These are phyloP conservation scores for Tuber magnatum DNA, from an alignment of 495 filamentous ascomycete species.

Conservation along the genomic window DNA sequence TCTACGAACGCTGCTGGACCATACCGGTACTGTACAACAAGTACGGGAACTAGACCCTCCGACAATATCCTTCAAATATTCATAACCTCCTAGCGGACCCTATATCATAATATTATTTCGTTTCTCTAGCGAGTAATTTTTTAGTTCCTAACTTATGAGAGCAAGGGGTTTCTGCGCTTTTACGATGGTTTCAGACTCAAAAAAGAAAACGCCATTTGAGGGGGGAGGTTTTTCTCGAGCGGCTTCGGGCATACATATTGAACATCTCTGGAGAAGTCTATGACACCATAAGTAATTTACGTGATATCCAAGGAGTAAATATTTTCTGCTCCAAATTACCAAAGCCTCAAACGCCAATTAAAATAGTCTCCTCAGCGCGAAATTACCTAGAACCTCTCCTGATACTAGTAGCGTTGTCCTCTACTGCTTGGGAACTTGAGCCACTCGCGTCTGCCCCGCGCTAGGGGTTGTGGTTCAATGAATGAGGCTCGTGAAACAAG, in stretches of 20 bases:
- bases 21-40: too few relatives aligned
- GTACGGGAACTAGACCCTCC: too few relatives aligned
- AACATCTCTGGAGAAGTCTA: not conserved
- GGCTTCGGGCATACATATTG: not conserved
- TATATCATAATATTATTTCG: too few relatives aligned
- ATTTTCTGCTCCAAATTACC: not conserved
- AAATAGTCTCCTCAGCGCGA: not conserved
- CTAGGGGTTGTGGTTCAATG: not conserved
- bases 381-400: not conserved
- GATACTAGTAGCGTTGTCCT: not conserved
- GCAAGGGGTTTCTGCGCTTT: not conserved
- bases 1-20: too few relatives aligned
- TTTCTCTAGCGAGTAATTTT: too few relatives aligned
- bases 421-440: not conserved
- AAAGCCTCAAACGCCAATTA: not conserved
- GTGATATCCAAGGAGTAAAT: not conserved
- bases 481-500: not conserved
- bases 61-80: too few relatives aligned
- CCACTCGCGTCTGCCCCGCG: not conserved
- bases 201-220: not conserved
- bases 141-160: not conserved
- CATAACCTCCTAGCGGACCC: too few relatives aligned
- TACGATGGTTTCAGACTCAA: not conserved
- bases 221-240: not conserved
- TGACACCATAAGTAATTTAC: too few relatives aligned